Evolutionary conservation across 1,284 basidiomycete genomes (phyloP), one percentile per base, ranked within the genome.

Genomic region (Lignosus rhinocerotis): DNA sequence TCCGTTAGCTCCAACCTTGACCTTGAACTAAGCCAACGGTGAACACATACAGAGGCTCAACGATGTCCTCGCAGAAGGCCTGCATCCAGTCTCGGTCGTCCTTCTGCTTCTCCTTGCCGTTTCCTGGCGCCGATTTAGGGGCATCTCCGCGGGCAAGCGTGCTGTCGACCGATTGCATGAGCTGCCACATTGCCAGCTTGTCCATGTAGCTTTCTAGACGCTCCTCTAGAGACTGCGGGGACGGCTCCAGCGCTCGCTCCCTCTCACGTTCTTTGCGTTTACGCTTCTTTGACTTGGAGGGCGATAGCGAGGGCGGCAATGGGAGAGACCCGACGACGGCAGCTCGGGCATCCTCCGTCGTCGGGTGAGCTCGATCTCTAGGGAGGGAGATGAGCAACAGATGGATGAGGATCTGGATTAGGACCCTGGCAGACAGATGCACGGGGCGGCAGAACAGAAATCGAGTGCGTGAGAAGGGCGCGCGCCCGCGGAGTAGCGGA

Each of bases 191-290:
- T 5, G 85, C 86, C 5, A 92, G 72, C 66, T 85, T 87, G 72
- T 92, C 90, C 85, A 90, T 88, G 70, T 88, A 85, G 2, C 78
- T 75, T 68, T 92, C 89, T 2, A 92, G 71, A 12, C 79, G 78
- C 36, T 86, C 84, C 55, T 82, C 81, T 42, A 65, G 76, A 55
- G 56, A 56, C 42, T 59, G 60, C 31, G 64, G 49, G 38, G 62
- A 50, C 36, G 58, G 46, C 49, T 61, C 55, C 42, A 60, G 38
- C 51, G 62, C 56, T 44, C 60, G 51, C 50, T 65, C 66, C 38
- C 70, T 69, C 60, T 78, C 81, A 33, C 70, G 69, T 51, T 77
- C 74, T 56, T 76, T 80, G 32, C 43, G 73, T 56, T 57, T 65
- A 30, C 62, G 63, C 51, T 58, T 63, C 72, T 62, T 43, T 68